These are phyloP conservation scores for Aphanomyces invadans DNA, from an alignment of 352 stramenopile species.

Conservation along the genomic window DNA sequence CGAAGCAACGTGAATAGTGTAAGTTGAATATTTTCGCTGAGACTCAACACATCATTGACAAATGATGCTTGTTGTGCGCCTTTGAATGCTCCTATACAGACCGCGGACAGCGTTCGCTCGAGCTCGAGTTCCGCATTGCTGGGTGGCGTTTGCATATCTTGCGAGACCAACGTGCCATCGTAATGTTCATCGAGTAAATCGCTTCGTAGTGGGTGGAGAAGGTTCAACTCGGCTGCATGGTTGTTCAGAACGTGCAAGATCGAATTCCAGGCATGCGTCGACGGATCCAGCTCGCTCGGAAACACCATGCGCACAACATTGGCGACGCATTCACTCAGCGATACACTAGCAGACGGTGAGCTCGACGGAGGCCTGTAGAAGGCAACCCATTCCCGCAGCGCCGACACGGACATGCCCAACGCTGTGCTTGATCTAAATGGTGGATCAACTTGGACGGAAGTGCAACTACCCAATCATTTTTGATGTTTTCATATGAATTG, in stretches of 20 bases:
- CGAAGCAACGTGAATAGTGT: slow-evolving; percentile 2
- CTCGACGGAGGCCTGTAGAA: neutral
- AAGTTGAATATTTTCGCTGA: slow-evolving; percentile 3
- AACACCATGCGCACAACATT: slow-evolving; percentile 1
- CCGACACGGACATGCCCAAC: neutral
- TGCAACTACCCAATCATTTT: too few relatives aligned
- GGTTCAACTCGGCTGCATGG: slow-evolving; percentile 6
- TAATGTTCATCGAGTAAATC: neutral
- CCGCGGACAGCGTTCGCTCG: neutral
- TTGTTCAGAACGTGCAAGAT: neutral
- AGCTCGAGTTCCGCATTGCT: slow-evolving; percentile 1
- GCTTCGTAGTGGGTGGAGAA: neutral
- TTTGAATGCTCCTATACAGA: slow-evolving; percentile 16
- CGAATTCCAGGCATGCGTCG: neutral
- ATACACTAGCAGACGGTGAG: neutral
- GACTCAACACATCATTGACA: slow-evolving; percentile 12
- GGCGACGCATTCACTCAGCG: slow-evolving; percentile 13
- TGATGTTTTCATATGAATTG: too few relatives aligned
- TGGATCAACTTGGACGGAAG: neutral
- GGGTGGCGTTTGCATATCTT: too few relatives aligned
- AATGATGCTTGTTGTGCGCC: slow-evolving; percentile 12
- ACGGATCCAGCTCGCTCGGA: slow-evolving; percentile 7
- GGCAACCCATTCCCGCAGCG: slow-evolving; percentile 11
- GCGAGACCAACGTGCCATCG: neutral
- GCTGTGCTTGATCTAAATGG: neutral